These are phyloP conservation scores for Bonia amplexicaulis DNA, from an alignment of 176 grass and related monocot genomes.

Conservation along the genomic window DNA sequence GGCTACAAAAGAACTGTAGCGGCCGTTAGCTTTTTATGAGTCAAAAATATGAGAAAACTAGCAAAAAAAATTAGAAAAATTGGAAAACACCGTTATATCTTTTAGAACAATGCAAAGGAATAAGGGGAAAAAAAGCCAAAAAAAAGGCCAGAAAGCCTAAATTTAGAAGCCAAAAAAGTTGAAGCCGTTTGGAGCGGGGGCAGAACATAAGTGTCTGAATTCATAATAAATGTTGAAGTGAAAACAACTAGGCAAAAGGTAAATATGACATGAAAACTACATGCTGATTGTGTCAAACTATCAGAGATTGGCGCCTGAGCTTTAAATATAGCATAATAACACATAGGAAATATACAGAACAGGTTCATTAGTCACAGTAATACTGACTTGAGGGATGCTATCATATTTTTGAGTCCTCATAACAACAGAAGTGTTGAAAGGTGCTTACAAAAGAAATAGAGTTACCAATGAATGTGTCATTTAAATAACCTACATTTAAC, in stretches of 20 bases:
- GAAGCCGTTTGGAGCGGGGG: background rate
- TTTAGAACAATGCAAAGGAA: too few relatives aligned
- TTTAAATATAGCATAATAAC: background rate
- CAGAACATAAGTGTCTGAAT: background rate
- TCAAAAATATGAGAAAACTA: too few relatives aligned
- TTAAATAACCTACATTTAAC: background rate
- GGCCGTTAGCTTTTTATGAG: too few relatives aligned
- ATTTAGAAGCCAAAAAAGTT: too few relatives aligned
- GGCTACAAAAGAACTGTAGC: too few relatives aligned
- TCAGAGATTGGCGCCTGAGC: conserved; percentile 3
- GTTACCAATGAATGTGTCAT: background rate
- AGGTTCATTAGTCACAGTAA: background rate
- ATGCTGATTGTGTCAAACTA: background rate
- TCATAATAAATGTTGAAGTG: background rate
- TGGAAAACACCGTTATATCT: too few relatives aligned
- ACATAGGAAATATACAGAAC: background rate
- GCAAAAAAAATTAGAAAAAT: too few relatives aligned
- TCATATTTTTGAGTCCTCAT: background rate
- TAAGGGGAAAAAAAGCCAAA: too few relatives aligned
- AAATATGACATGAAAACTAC: conserved; percentile 1
- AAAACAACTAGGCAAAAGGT: background rate
- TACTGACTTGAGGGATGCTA: background rate
- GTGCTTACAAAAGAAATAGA: background rate
- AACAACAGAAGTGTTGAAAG: background rate
- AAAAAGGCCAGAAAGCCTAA: too few relatives aligned